A percentile compares a stretch with the other conserved stretches of the same genome.
Conservation (phyloP, 2,329 filamentous ascomycete genomes). For the Pyricularia sp. region DNA sequence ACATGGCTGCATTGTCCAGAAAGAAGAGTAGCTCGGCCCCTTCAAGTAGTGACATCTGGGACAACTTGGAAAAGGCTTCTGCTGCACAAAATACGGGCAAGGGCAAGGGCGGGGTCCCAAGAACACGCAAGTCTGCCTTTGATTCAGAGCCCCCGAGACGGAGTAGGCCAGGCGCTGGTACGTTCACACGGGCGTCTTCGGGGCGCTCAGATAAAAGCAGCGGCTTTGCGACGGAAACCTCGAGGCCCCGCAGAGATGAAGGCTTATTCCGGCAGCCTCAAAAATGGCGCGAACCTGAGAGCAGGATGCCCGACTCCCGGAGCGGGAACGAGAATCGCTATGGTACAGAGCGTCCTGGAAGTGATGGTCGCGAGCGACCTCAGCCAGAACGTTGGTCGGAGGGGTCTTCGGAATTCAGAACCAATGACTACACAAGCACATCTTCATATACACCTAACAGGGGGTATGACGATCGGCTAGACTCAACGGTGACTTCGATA, state of each 20-base stretch:
- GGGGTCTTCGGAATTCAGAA: background rate
- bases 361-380: background rate
- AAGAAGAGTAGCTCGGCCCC: background rate
- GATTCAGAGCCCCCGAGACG: background rate
- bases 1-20: conserved; percentile 14
- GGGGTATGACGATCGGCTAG: background rate
- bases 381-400: background rate
- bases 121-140: background rate
- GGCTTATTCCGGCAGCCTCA: background rate
- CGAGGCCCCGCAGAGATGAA: background rate
- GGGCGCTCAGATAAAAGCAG: background rate
- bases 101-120: background rate
- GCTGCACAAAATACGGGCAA: background rate
- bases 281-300: background rate
- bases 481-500: conserved; percentile 13
- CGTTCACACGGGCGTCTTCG: background rate
- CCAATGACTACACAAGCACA: background rate
- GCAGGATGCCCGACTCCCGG: background rate
- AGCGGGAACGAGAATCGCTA: background rate
- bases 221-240: background rate
- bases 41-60: background rate
- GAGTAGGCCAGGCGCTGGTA: background rate
- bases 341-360: background rate
- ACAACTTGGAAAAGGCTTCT: background rate
- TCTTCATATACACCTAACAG: background rate